Evolutionary conservation across 495 filamentous ascomycete genomes (phyloP), one percentile per base, ranked within the genome.

Genomic region (Penicillium maclennaniae): DNA sequence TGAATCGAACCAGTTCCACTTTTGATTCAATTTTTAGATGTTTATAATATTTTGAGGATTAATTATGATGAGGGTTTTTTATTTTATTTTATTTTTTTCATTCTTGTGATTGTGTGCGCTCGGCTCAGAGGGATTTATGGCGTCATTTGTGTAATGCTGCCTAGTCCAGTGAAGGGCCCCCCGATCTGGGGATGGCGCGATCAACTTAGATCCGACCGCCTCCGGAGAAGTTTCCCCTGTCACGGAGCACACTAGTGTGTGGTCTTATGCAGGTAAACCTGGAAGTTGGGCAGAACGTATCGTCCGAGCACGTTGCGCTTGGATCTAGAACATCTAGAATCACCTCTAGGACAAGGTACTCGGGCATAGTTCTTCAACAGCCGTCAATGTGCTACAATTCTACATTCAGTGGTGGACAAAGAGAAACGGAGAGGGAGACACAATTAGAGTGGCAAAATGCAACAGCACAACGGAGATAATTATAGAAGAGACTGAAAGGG

Each of bases 201-300:
- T 21, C 27, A 14, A n/a, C 28, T 5, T 28, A 27, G 45, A 37
- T 31, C 14, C n/a, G 15, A 37, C 7, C 23, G n/a, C n/a, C 27
- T 20, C n/a, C 26, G n/a, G 34, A n/a, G 6, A 34, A 10, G 7
- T 19, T 27, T 20, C 27, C 28, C 19, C 14, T 36, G 2, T 12
- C 4, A 7, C 27, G 7, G 7, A 31, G 27, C 37, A 4, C 38
- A 40, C n/a, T 40, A 40, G 38, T 10, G 38, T 20, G 5, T 51
- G 10, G 42, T 25, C 20, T 45, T 45, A 26, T 45, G 51, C 43
- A 53, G 44, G 37, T 21, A 60, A 56, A 49, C 53, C 41, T 47
- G 53, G 46, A 53, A 49, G 12, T 36, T 40, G 6, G 38, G 38
- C 38, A 40, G 38, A 16, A 6, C 38, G 38, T 40, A 40, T 40